Evolutionary conservation across 345 rosid species (phyloP).

Genomic region (Eucalyptus caleyi): DNA sequence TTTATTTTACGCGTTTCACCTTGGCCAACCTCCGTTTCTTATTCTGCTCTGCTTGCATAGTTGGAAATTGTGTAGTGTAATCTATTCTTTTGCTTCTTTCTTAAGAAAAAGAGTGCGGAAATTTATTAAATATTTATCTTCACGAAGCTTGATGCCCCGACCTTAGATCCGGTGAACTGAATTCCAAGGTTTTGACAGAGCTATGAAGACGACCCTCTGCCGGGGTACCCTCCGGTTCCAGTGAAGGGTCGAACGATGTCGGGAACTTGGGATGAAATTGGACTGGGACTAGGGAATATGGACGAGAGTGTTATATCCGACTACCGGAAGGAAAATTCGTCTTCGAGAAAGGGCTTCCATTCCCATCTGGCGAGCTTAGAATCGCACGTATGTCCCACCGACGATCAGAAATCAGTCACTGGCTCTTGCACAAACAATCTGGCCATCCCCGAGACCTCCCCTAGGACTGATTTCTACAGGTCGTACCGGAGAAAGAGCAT

Average conservation of each 20-base stretch:
- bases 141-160: neutral
- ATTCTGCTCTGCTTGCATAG: neutral
- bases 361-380: slow-evolving; percentile 16
- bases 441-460: slow-evolving; percentile 28
- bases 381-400: slow-evolving; percentile 39
- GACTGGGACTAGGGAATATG: slow-evolving; percentile 27
- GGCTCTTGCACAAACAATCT: slow-evolving; percentile 28
- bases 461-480: slow-evolving; percentile 25
- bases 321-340: slow-evolving; percentile 34
- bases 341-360: slow-evolving; percentile 45
- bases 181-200: slow-evolving; percentile 32
- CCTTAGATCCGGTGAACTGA: neutral
- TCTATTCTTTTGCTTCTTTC: neutral
- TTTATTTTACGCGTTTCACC: neutral
- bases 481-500: slow-evolving; percentile 41
- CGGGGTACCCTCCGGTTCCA: slow-evolving; percentile 26
- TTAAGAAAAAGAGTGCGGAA: neutral
- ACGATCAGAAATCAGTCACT: slow-evolving; percentile 38
- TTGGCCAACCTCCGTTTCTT: neutral
- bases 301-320: slow-evolving; percentile 36
- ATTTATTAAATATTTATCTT: neutral
- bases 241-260: slow-evolving; percentile 39
- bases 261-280: slow-evolving; percentile 67
- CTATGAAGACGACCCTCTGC: slow-evolving; percentile 61
- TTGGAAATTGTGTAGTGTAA: neutral